Percentiles rank a stretch among this genome's conserved stretches.
Conservation (phyloP, 2,329 filamentous ascomycete species). For the Passalora sequoiae region DNA sequence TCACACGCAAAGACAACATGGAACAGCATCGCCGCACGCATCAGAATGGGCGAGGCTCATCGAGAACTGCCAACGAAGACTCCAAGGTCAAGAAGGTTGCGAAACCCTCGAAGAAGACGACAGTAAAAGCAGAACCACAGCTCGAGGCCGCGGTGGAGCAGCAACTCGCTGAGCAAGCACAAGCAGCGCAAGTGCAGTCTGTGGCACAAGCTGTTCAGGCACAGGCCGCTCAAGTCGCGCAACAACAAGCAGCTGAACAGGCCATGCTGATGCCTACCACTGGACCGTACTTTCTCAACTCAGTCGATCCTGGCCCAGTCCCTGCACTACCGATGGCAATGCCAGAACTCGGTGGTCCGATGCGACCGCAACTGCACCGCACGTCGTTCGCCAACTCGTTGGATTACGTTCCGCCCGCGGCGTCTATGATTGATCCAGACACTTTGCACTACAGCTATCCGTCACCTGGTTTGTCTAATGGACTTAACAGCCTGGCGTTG, state of each 20-base stretch:
- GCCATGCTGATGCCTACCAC: constrained; percentile 26
- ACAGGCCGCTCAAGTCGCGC: constrained; percentile 20
- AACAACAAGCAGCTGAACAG: constrained; percentile 22
- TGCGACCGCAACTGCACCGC: constrained; percentile 32
- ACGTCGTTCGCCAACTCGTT: constrained; percentile 31
- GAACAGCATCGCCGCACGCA: constrained; percentile 78
- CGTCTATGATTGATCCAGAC: constrained; percentile 31
- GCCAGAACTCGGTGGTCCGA: constrained; percentile 23
- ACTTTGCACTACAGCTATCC: constrained; percentile 35
- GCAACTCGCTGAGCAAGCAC: constrained; percentile 30
- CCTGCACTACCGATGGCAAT: constrained; percentile 33
- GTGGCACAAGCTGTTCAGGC: constrained; percentile 12
- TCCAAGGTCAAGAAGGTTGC: constrained; percentile 42
- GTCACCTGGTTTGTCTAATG: constrained; percentile 36
- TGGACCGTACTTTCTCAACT: constrained; percentile 33
- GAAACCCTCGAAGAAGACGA: constrained; percentile 32
- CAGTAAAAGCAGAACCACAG: constrained; percentile 27
- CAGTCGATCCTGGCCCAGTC: constrained; percentile 32
- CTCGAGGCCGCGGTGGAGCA: constrained; percentile 34
- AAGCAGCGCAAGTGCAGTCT: constrained; percentile 17
- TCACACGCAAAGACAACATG: constrained; percentile 81
- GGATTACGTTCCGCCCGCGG: constrained; percentile 31
- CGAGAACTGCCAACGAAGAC: constrained; percentile 39
- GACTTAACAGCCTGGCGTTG: constrained; percentile 36
- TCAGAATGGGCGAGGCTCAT: constrained; percentile 47